Conservation (phyloP, 495 filamentous ascomycete species). For the Talaromyces wortmannii region DNA sequence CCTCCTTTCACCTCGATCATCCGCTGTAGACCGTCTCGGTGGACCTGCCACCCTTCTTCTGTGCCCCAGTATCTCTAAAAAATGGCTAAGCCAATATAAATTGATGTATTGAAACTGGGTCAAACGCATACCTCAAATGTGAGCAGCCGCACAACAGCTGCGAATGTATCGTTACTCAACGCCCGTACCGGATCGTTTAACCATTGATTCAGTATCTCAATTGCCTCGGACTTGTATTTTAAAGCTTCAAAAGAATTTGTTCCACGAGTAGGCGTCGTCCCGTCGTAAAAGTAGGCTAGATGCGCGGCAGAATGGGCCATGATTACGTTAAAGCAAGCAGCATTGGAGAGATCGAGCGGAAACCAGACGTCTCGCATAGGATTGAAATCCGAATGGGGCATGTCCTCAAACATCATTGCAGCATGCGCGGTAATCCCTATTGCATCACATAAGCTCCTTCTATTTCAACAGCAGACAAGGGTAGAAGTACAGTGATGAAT, state of each 20-base stretch:
- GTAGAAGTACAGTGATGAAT: conserved; percentile 16
- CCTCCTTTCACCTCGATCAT: conserved; percentile 22
- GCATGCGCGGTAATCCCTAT: conserved; percentile 19
- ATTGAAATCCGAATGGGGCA: conserved; percentile 14
- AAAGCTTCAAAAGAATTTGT: conserved; percentile 13
- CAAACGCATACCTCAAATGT: conserved; percentile 15
- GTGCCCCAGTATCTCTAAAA: conserved; percentile 21
- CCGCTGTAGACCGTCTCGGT: conserved; percentile 16
- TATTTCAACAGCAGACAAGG: neutral
- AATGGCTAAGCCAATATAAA: neutral
- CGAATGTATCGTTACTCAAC: conserved; percentile 18
- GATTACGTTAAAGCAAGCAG: conserved; percentile 19
- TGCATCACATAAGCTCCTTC: neutral
- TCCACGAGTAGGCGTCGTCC: conserved; percentile 8
- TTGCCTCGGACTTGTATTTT: conserved; percentile 13
- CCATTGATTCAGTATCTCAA: conserved; percentile 14
- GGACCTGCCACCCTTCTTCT: conserved; percentile 16
- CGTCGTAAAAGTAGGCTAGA: conserved; percentile 13
- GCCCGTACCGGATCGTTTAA: conserved; percentile 12
- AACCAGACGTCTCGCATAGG: conserved; percentile 24
- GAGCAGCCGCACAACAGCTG: conserved; percentile 17
- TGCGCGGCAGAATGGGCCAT: conserved; percentile 21
- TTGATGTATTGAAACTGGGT: neutral
- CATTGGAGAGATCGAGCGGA: conserved; percentile 19
- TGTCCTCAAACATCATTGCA: conserved; percentile 20